These are phyloP conservation scores for Pichia sp. DNA, from an alignment of 1,139 yeast genomes.

Conservation along the genomic window DNA sequence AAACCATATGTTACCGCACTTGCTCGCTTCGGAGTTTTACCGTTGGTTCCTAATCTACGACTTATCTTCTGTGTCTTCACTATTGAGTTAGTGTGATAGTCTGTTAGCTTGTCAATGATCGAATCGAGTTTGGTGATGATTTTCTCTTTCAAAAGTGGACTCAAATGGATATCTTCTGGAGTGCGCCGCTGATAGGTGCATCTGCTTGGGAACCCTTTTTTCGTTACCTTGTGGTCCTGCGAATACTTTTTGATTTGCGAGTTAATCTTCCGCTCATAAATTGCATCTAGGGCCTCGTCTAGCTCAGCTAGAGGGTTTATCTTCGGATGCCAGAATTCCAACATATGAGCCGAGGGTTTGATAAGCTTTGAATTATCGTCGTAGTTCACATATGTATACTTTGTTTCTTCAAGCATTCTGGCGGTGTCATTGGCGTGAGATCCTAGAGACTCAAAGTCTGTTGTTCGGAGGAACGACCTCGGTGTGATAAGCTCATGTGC, in stretches of 20 bases:
- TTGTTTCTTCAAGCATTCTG: constrained; percentile 2
- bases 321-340: constrained; percentile 12
- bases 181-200: constrained; percentile 2
- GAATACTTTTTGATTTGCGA: constrained; percentile 6
- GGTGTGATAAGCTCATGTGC: constrained; percentile 35
- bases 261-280: constrained; percentile 36
- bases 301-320: constrained; percentile 14
- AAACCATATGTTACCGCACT: constrained; percentile 8
- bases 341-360: constrained; percentile 4
- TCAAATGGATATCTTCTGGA: constrained; percentile 8
- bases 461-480: constrained; percentile 8
- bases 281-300: constrained; percentile 32
- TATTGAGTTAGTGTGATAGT: neutral
- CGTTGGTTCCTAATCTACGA: neutral
- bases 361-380: neutral
- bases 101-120: constrained; percentile 14
- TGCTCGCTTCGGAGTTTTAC: neutral
- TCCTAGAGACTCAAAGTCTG: constrained; percentile 1
- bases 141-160: constrained; percentile 1
- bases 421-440: neutral
- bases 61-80: neutral
- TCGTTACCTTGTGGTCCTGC: neutral
- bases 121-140: constrained; percentile 12
- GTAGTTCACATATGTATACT: constrained; percentile 10
- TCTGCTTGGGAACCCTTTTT: neutral